Evolutionary conservation across 2,329 filamentous ascomycete genomes (phyloP), one percentile per base, ranked within the genome.

Genomic region (Sarocladium oryzae): DNA sequence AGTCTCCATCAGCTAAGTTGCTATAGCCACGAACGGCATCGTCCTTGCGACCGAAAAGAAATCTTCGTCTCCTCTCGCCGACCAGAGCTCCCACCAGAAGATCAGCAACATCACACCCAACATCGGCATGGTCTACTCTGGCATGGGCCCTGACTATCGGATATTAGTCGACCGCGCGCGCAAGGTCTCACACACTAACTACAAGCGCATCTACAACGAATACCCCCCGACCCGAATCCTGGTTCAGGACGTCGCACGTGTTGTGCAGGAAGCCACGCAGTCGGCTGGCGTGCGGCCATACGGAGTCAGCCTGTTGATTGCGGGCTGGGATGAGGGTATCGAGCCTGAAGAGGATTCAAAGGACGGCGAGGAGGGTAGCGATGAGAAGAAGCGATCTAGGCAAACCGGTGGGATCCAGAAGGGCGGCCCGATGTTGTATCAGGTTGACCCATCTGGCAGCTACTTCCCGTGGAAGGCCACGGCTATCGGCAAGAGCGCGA

Each of bases 131-230:
- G 93, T 99, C 63, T 99, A 99, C 76, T 91, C 90, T 50, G 93
- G 93, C 68, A 99, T 99, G 93, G 92, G 93, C 26, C 93, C 93
- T 54, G 93, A 99, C 72, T 99, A 97, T 77, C 85, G 93, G 70
- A 89, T 99, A 53, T 81, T 99, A 51, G 93, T 97, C 61, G 93
- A 99, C 78, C 92, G 91, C 72, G 93, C 93, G 61, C 90, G 93
- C 67, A 99, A 97, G 74, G 93, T 96, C 60, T 96, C 91, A 52
- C 93, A 99, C 75, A 95, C 93, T 45, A 87, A 85, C 70, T 99
- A 99, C 84, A 99, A 99, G 83, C 89, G 93, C 71, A 91, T 99
- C 76, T 99, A 99, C 79, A 99, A 99, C 75, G 93, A 99, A 76
- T 99, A 99, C 76, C 93, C 93, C n/a, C 93, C 93, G 5, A 99